Conservation (phyloP, 768 basidiomycete species). For the Trametes cinnabarina region DNA sequence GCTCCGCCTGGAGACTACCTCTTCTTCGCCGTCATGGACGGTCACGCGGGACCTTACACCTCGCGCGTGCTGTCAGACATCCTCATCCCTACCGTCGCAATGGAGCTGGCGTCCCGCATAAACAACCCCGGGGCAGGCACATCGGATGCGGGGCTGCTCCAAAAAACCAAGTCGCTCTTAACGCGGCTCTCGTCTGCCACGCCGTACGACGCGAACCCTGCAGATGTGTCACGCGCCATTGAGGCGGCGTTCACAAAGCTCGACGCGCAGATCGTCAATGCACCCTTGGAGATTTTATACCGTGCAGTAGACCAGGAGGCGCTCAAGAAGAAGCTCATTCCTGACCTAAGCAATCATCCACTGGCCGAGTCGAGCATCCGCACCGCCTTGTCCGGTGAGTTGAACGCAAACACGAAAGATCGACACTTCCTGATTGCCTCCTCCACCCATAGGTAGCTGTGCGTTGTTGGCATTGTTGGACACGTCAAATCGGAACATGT, state of each 20-base stretch:
- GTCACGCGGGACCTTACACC: conserved; percentile 83
- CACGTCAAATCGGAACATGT: conserved; percentile 75
- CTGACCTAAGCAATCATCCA: conserved; percentile 70
- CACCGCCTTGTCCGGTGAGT: conserved; percentile 75
- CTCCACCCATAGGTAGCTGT: conserved; percentile 70
- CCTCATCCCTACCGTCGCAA: conserved; percentile 79
- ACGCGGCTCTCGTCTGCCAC: conserved; percentile 33
- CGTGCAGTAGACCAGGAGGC: conserved; percentile 51
- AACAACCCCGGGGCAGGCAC: conserved; percentile 32
- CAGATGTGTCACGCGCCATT: conserved; percentile 62
- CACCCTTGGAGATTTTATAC: conserved; percentile 72
- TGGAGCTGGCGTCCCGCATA: conserved; percentile 64
- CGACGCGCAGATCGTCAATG: conserved; percentile 80
- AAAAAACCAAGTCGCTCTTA: conserved; percentile 40
- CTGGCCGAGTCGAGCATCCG: conserved; percentile 69
- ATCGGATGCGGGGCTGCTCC: conserved; percentile 31
- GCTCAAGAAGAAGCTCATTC: conserved; percentile 47
- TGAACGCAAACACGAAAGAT: no score
- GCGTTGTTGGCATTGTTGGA: conserved; percentile 88
- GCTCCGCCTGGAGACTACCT: conserved; percentile 67
- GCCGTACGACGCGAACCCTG: conserved; percentile 46
- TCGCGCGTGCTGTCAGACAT: conserved; percentile 79
- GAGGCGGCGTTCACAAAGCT: conserved; percentile 75
- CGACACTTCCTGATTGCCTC: neutral
- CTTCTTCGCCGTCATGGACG: conserved; percentile 90